Conservation (phyloP, 192 early-diverging fungal species). For the Entomortierella parvispora region DNA sequence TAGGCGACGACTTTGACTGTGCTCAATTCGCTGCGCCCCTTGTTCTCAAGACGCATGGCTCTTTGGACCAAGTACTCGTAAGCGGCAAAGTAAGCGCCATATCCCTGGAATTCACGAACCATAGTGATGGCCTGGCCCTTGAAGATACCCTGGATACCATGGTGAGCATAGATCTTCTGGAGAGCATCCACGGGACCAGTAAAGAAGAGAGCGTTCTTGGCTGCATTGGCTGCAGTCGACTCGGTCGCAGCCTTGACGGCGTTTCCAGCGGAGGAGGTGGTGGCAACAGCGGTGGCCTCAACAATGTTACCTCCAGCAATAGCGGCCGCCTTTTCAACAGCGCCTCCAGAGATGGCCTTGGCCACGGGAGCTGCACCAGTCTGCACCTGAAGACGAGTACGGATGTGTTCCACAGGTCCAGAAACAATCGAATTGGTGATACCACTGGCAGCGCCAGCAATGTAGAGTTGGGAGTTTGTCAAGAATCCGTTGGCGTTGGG, state of each 20-base stretch:
- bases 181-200: conserved; percentile 88
- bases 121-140: conserved; percentile 91
- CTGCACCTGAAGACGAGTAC: conserved; percentile 96
- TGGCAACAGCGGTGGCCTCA: neutral
- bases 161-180: conserved; percentile 75
- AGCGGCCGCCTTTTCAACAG: conserved; percentile 22
- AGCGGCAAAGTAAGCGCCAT: conserved; percentile 92
- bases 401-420: conserved; percentile 96
- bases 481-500: conserved; percentile 59
- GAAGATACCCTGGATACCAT: conserved; percentile 87
- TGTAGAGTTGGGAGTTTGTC: conserved; percentile 83
- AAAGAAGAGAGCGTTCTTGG: conserved; percentile 57
- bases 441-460: conserved; percentile 87
- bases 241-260: conserved; percentile 14
- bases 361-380: conserved; percentile 58
- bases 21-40: conserved; percentile 72
- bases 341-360: conserved; percentile 22
- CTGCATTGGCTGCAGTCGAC: conserved; percentile 4
- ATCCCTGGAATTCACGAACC: conserved; percentile 90
- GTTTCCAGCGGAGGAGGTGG: neutral
- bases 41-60: conserved; percentile 70
- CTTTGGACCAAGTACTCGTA: conserved; percentile 93
- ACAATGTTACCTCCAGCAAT: conserved; percentile 14
- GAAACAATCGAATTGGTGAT: conserved; percentile 90
- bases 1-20: conserved; percentile 81